Base-by-base conservation (phyloP, 2,329 filamentous ascomycete genomes). In the Pseudogymnoascus sp. region DNA sequence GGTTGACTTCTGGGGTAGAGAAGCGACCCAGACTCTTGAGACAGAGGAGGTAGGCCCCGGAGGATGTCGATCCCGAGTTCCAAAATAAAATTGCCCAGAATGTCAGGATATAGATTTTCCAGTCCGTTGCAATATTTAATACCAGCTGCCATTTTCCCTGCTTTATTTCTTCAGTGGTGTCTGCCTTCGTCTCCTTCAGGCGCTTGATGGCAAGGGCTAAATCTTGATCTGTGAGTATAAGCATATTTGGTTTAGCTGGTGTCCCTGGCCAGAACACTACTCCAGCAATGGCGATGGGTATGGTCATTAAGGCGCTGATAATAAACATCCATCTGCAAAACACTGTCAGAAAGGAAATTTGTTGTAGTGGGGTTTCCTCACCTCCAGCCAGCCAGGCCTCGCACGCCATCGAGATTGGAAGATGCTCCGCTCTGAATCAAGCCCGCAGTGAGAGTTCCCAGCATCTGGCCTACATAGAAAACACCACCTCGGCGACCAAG, bases 291-390 rank as follows among this genome's bases (percentile, higher is more conserved):
- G 79, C 80, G 3, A 84, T 72, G 0, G 81, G 81, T 11, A 85
- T 79, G 1, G 83, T 85, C 64, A 85, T 81, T 4, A 84, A 64
- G 3, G 80, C 74, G 61, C 77, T 77, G 69, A 83, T 80, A 54
- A 83, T 80, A 67, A 83, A 84, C 74, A 84, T 81, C 82, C 82
- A 85, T n/a, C 80, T 72, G 79, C 80, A 82, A 0, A 79, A 80
- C 1, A 31, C 8, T 11, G 75, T 75, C 0, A 81, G 72, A 0
- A 40, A n/a, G 34, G 5, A 16, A 7, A 14, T 29, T n/a, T 18
- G 2, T 34, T 18, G 11, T 14, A 36, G 23, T 51, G 26, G 36
- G 23, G 0, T 14, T 5, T 51, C 36, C 42, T 18, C 64, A 76
- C 57, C 74, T 66, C 75, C 75, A 77, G 1, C 75, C 75, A 7